Base-by-base conservation (phyloP, 176 grass and related monocot genomes). In the Aegilops bicornis region DNA sequence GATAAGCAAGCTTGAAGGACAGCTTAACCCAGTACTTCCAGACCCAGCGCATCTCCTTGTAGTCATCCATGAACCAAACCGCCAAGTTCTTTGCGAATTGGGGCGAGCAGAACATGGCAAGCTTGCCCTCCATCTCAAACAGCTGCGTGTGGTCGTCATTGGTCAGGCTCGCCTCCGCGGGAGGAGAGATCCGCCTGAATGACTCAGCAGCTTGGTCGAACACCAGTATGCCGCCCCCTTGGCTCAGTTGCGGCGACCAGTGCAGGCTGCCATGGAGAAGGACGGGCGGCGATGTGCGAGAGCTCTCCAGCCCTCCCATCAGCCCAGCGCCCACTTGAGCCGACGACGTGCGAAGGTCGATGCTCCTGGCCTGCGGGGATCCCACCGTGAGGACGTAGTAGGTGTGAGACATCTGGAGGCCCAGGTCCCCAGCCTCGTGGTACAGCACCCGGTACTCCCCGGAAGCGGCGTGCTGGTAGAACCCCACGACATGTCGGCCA, bases 161-260 rank as follows among this genome's bases (percentile, higher is more conserved):
- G 22, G 2, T 14, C 63, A 29, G 25, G 2, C 14, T 17, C 29
- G 5, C 64, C 22, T 6, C 22, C 5, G 14, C 27, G 22, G 78
- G 68, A 74, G 40, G 42, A 12, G 4, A 15, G n/a, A 81, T 81
- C 85, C 37, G 64, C 1, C 78, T 50, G 69, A 87, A 87, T 60
- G 20, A 43, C 31, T 87, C 85, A 4, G 40, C 56, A 1, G 6
- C 39, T 52, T 40, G 48, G 69, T 87, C 40, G 40, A 87, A 87
- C 69, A 81, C 69, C 68, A 36, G 9, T 22, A 87, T 80, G 36
- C 20, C 35, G 19, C 10, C 3, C 2, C 17, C 6, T 50, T 68
- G 65, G 25, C 19, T 22, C 65, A 1, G 1, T 52, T 23, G 36
- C 36, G 66, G 66, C 6, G 78, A 40, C 85, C 85, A 87, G 58